Evolutionary conservation across 768 basidiomycete genomes (phyloP), one percentile per base, ranked within the genome.

Genomic region (Leccinum boreale): DNA sequence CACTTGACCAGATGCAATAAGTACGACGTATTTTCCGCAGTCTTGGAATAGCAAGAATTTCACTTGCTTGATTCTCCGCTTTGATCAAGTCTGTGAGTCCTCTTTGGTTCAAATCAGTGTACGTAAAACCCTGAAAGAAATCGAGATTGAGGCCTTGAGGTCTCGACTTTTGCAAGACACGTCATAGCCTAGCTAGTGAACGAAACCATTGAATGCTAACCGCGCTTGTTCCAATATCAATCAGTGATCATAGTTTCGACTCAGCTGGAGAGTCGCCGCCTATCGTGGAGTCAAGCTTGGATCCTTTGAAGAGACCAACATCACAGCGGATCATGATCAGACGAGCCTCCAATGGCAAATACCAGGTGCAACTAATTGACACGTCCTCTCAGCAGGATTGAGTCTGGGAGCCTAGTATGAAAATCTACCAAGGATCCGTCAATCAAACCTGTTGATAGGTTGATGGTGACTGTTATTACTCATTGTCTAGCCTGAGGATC

Each of bases 1-100:
- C 69, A 70, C 42, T 12, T 5, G 14, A 62, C 26, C 31, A 70
- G 24, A 51, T 70, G 71, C 14, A 15, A 2, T 36, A 8, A 36
- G 35, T 7, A 36, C 15, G 15, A 3, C 2, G 36, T 9, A n/a
- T 17, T 39, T 39, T 39, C 17, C 8, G 3, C 17, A n/a, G 36
- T n/a, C 36, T 39, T 39, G 36, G 14, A 35, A 36, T 36, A 36
- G 36, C 17, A 8, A 14, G 7, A 36, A 35, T 35, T 17, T 17
- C 35, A 35, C 8, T 39, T 7, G 6, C 17, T 39, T n/a, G 17
- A 39, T 39, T n/a, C 17, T 39, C 36, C 15, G 7, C 15, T 7
- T 36, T 36, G 35, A 15, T 36, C 35, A 33, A 33, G 35, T 36
- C 17, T n/a, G 36, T n/a, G 17, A 39, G 14, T 14, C 14, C 33